Conservation (phyloP, 2,329 filamentous ascomycete genomes). For the Aspergillus flavus region DNA sequence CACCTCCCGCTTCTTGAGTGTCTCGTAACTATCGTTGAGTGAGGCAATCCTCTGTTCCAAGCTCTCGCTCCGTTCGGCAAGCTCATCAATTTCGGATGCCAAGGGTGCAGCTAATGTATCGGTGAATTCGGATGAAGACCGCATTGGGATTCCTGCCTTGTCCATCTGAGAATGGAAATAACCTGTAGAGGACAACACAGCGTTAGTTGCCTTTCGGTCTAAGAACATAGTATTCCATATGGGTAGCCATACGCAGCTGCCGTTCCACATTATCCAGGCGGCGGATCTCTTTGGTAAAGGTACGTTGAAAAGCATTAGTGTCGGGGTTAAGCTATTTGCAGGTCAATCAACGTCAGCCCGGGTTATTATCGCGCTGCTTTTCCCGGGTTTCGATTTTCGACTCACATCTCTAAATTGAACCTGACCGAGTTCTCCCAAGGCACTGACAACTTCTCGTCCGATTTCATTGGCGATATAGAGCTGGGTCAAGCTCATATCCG, state of each 20-base stretch:
- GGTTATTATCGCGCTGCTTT: background rate
- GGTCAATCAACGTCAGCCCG: conserved; percentile 22
- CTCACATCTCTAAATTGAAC: conserved; percentile 97
- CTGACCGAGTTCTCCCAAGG: conserved; percentile 90
- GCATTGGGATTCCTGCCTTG: conserved; percentile 81
- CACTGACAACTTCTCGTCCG: conserved; percentile 94
- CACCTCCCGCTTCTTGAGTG: conserved; percentile 93
- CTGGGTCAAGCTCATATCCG: conserved; percentile 99
- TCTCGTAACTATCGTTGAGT: conserved; percentile 97
- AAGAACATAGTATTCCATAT: background rate
- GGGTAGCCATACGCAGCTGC: conserved; percentile 74
- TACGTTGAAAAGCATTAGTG: conserved; percentile 91
- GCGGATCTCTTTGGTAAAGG: conserved; percentile 96
- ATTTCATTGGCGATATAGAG: conserved; percentile 99
- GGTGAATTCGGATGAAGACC: conserved; percentile 87
- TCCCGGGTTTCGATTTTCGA: conserved; percentile 14
- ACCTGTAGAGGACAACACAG: conserved; percentile 52
- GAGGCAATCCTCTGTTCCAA: conserved; percentile 89
- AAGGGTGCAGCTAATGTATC: conserved; percentile 84
- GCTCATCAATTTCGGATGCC: conserved; percentile 93
- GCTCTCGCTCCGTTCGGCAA: conserved; percentile 87
- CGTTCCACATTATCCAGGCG: conserved; percentile 97
- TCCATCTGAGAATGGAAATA: conserved; percentile 98
- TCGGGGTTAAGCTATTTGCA: conserved; percentile 79
- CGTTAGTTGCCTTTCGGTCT: background rate